Evolutionary conservation across 2,329 filamentous ascomycete genomes (phyloP).

Genomic region (Cladosporium sp.): DNA sequence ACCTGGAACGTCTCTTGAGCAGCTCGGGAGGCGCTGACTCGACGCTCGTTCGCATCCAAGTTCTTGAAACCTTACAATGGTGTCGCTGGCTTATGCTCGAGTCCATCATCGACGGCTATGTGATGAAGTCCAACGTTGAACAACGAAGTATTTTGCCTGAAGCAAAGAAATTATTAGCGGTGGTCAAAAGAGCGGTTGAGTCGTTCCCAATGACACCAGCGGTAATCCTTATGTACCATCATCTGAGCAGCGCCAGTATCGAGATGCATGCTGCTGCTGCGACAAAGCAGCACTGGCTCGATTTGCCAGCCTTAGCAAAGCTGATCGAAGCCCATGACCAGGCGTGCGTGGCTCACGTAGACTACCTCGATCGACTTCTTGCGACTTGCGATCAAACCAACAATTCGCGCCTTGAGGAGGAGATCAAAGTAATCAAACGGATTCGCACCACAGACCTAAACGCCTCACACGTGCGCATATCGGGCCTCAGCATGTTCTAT

Average conservation of each 20-base stretch:
- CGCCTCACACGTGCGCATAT: constrained; percentile 12
- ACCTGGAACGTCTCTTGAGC: neutral
- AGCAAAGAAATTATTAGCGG: neutral
- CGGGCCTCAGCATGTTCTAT: constrained; percentile 16
- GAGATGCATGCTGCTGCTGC: constrained; percentile 2
- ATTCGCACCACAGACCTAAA: constrained; percentile 13
- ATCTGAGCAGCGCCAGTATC: constrained; percentile 10
- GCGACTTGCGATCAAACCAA: neutral
- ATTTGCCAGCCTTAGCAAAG: neutral
- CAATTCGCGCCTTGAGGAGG: neutral
- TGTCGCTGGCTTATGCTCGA: constrained; percentile 10
- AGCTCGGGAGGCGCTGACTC: neutral
- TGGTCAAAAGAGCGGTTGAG: constrained; percentile 1
- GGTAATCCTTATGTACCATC: constrained; percentile 4
- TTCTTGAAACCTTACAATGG: constrained; percentile 6
- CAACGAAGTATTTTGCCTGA: neutral
- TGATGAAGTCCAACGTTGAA: constrained; percentile 2
- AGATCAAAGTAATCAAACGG: constrained; percentile 12
- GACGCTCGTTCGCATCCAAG: neutral
- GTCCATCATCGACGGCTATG: constrained; percentile 8
- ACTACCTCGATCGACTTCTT: neutral
- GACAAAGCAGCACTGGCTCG: constrained; percentile 1
- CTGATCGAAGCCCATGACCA: neutral
- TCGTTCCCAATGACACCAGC: neutral
- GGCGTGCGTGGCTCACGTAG: neutral